These are phyloP conservation scores for Hymenoscyphus fraxineus DNA, from an alignment of 2,329 filamentous ascomycete genomes.

Conservation along the genomic window DNA sequence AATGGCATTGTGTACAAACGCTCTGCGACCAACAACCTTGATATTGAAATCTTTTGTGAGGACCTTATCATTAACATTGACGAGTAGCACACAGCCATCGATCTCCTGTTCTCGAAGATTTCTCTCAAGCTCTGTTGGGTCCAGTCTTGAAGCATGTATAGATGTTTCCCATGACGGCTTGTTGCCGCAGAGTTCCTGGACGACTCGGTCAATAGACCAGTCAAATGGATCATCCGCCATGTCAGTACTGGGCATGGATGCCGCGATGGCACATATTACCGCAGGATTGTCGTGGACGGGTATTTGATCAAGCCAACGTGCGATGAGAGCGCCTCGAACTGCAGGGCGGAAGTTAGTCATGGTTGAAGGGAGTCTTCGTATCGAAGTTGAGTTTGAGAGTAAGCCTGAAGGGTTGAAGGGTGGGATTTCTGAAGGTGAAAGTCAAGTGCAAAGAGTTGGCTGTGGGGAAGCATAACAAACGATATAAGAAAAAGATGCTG, in stretches of 20 bases:
- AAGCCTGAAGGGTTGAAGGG: background rate
- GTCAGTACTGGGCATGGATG: conserved; percentile 26
- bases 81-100: conserved; percentile 26
- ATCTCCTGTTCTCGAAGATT: conserved; percentile 59
- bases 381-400: background rate
- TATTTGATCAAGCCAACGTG: conserved; percentile 4
- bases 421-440: background rate
- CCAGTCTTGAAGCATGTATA: conserved; percentile 40
- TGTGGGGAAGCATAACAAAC: background rate
- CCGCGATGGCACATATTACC: background rate
- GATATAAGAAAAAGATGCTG: background rate
- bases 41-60: conserved; percentile 29
- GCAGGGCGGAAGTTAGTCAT: conserved; percentile 6
- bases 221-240: conserved; percentile 61
- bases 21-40: conserved; percentile 23
- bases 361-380: background rate
- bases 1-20: conserved; percentile 53
- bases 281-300: background rate
- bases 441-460: background rate
- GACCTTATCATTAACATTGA: conserved; percentile 23
- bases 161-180: conserved; percentile 46
- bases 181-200: conserved; percentile 59
- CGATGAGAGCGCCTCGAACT: conserved; percentile 3
- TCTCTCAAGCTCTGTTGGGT: conserved; percentile 49
- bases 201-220: conserved; percentile 68